phyloP scores from a whole-genome alignment of 2,329 filamentous ascomycete genomes.

The Pseudocercospora vitis region DNA sequence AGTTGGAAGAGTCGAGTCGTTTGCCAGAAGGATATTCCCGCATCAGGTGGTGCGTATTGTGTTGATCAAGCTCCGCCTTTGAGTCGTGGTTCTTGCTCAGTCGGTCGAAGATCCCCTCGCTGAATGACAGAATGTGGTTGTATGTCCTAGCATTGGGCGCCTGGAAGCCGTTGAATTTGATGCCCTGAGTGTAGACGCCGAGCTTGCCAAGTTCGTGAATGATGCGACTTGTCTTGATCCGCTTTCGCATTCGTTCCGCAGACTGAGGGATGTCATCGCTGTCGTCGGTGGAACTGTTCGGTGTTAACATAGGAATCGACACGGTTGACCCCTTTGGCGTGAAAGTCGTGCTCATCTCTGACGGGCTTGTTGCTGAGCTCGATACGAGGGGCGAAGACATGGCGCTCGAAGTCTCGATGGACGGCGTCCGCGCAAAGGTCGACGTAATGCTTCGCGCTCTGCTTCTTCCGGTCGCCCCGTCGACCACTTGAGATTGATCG shows the following conservation, averaged over 20 bases:
- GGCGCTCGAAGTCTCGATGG: constrained; percentile 58
- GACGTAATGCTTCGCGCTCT: constrained; percentile 72
- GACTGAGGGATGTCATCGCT: constrained; percentile 65
- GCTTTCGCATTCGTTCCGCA: constrained; percentile 60
- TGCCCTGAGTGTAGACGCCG: constrained; percentile 72
- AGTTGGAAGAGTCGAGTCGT: constrained; percentile 86
- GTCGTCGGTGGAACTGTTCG: constrained; percentile 70
- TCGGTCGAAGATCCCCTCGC: constrained; percentile 82
- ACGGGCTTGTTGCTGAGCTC: constrained; percentile 53
- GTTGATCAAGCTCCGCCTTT: constrained; percentile 76
- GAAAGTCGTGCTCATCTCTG: constrained; percentile 47
- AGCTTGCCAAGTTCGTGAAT: constrained; percentile 78
- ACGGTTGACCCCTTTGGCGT: constrained; percentile 57
- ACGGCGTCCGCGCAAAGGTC: constrained; percentile 65
- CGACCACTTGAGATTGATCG: constrained; percentile 46
- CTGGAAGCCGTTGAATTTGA: constrained; percentile 80
- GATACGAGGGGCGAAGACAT: constrained; percentile 51
- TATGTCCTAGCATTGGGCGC: constrained; percentile 75
- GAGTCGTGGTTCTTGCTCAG: constrained; percentile 72
- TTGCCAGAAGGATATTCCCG: constrained; percentile 86
- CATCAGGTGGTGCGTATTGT: constrained; percentile 91
- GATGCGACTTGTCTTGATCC: constrained; percentile 77
- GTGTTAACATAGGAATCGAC: constrained; percentile 56
- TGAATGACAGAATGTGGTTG: constrained; percentile 96
- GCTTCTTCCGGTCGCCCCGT: constrained; percentile 39